Percentiles rank a stretch among this genome's conserved stretches.
Conservation (phyloP, 148 eudicot genomes). For the Persicaria maculosa region DNA sequence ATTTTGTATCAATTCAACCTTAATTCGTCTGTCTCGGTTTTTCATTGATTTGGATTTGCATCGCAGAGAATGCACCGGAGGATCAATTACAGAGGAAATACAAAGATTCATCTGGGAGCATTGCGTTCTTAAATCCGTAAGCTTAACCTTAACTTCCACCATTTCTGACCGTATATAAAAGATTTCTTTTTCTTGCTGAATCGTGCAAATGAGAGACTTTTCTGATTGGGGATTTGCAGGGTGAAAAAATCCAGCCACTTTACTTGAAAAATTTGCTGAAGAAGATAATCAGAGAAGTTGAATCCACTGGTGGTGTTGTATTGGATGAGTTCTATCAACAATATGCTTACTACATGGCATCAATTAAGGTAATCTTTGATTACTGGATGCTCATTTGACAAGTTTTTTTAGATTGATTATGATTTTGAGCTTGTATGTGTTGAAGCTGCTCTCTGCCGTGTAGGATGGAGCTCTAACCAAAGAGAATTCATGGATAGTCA, state of each 20-base stretch:
- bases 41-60: background rate
- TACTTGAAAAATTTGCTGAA: constrained; percentile 60
- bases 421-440: background rate
- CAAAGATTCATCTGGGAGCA: constrained; percentile 70
- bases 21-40: background rate
- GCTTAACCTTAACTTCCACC: constrained; percentile 4
- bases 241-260: constrained; percentile 36
- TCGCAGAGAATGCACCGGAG: constrained; percentile 61
- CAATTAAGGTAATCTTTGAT: constrained; percentile 43
- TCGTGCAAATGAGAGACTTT: background rate
- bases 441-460: background rate
- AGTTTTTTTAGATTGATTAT: background rate
- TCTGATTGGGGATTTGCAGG: constrained; percentile 29
- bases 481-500: constrained; percentile 48
- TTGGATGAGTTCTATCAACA: constrained; percentile 76
- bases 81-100: constrained; percentile 50
- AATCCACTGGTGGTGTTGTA: constrained; percentile 46
- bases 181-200: background rate
- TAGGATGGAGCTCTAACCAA: constrained; percentile 49
- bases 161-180: background rate
- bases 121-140: constrained; percentile 53
- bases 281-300: constrained; percentile 75
- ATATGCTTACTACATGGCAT: constrained; percentile 57
- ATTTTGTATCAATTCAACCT: background rate
- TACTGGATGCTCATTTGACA: background rate